Percentiles rank a stretch among this genome's conserved stretches.
These are phyloP conservation scores for Alternaria postmessia DNA, from an alignment of 2,329 filamentous ascomycete genomes.

Conservation along the genomic window DNA sequence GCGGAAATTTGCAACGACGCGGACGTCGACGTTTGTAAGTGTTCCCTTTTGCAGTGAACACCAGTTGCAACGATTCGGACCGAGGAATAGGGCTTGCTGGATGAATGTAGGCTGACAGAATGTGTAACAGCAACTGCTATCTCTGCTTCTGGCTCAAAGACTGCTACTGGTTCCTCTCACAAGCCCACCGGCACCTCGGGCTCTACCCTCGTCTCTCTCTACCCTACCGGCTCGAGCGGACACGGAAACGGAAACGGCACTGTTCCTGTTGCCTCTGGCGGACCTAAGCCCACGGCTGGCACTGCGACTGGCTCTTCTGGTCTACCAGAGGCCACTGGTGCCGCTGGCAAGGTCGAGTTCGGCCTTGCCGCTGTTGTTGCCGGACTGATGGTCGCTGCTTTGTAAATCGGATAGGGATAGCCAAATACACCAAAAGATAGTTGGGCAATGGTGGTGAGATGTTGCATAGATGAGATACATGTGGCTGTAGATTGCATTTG, in stretches of 20 bases:
- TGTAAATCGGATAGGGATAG: slow-evolving; percentile 26
- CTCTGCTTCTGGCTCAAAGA: slow-evolving; percentile 28
- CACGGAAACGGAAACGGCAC: slow-evolving; percentile 13
- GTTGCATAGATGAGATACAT: neutral
- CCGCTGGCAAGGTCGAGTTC: slow-evolving; percentile 34
- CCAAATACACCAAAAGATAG: neutral
- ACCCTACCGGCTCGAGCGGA: slow-evolving; percentile 15
- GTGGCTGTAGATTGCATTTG: neutral
- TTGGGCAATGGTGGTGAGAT: neutral
- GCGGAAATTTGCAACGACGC: slow-evolving; percentile 39
- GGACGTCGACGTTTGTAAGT: slow-evolving; percentile 44
- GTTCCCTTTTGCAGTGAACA: neutral
- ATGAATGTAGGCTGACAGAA: slow-evolving; percentile 4
- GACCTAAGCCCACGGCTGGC: slow-evolving; percentile 11
- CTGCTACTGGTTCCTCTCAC: slow-evolving; percentile 19
- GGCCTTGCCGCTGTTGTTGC: slow-evolving; percentile 35
- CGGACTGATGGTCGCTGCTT: slow-evolving; percentile 34
- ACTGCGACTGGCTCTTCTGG: slow-evolving; percentile 16
- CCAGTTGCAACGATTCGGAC: neutral
- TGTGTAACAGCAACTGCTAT: slow-evolving; percentile 25
- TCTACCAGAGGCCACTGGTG: slow-evolving; percentile 25
- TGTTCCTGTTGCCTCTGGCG: slow-evolving; percentile 14
- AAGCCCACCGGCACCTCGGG: slow-evolving; percentile 16
- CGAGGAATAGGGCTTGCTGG: neutral
- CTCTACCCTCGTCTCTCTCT: slow-evolving; percentile 9